phyloP scores from a whole-genome alignment of 176 grass and related monocot species.

The Oryza glaberrima region DNA sequence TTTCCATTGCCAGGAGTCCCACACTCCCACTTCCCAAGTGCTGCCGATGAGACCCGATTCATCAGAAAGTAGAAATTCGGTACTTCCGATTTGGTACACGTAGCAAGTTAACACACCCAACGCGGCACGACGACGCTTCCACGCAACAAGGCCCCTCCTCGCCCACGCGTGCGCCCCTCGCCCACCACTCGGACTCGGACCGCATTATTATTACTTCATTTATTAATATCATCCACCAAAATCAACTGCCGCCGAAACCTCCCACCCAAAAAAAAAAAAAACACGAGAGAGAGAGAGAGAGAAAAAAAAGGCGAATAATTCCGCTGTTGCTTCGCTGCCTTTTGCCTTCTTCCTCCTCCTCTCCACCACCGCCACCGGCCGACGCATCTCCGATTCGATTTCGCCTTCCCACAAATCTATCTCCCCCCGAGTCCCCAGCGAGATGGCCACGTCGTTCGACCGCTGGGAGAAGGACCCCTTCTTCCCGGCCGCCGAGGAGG shows the following conservation, averaged over 20 bases:
- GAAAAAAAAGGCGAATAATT: background rate
- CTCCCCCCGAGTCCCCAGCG: no score
- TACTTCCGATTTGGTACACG: background rate
- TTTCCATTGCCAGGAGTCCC: no score
- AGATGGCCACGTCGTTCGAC: conserved; percentile 85
- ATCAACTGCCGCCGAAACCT: background rate
- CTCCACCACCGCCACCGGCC: no score
- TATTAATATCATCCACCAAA: background rate
- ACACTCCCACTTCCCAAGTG: no score
- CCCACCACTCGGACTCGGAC: background rate
- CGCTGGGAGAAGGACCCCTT: conserved; percentile 97
- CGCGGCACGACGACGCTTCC: no score
- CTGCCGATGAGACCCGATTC: no score
- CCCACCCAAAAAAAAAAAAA: background rate
- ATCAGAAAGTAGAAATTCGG: background rate
- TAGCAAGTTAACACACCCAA: background rate
- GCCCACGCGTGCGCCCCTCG: no score
- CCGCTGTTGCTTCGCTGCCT: background rate
- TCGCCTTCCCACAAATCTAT: background rate
- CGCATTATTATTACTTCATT: no score
- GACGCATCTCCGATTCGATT: background rate
- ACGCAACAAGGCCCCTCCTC: no score
- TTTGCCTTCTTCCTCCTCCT: background rate
- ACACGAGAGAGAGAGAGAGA: background rate
- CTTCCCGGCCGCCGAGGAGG: conserved; percentile 90